Evolutionary conservation across 257 asterid species (phyloP).

Genomic region (Nicotiana otophora): DNA sequence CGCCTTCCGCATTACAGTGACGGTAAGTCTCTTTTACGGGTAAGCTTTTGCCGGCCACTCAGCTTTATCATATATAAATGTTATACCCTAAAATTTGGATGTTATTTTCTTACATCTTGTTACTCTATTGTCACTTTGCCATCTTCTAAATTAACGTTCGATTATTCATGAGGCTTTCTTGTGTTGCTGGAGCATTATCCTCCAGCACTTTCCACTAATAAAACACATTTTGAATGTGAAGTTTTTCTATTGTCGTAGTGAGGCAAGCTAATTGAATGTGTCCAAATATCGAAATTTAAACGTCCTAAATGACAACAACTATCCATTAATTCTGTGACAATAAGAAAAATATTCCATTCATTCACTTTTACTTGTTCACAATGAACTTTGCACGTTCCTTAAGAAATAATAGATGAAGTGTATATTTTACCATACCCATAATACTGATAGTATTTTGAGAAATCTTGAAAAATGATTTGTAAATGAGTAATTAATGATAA

Average conservation of each 20-base stretch:
- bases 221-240: not conserved
- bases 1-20: too few relatives aligned
- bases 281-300: not conserved
- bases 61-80: not conserved
- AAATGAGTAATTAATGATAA: too few relatives aligned
- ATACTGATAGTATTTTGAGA: too few relatives aligned
- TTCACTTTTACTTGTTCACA: too few relatives aligned
- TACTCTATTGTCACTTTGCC: not conserved
- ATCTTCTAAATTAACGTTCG: not conserved
- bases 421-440: too few relatives aligned
- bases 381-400: too few relatives aligned
- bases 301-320: not conserved
- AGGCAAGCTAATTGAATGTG: not conserved
- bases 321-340: not conserved
- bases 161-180: not conserved
- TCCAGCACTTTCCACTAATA: not conserved
- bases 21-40: too few relatives aligned
- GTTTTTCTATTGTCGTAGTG: not conserved
- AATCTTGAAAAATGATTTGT: too few relatives aligned
- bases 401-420: too few relatives aligned
- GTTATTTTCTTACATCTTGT: not conserved
- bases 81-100: not conserved
- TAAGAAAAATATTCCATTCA: not conserved
- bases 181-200: not conserved
- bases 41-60: not conserved